Percentiles rank a stretch among this genome's conserved stretches.
These are phyloP conservation scores for Coemansia sp. DNA, from an alignment of 192 early-diverging fungal genomes.

Conservation along the genomic window DNA sequence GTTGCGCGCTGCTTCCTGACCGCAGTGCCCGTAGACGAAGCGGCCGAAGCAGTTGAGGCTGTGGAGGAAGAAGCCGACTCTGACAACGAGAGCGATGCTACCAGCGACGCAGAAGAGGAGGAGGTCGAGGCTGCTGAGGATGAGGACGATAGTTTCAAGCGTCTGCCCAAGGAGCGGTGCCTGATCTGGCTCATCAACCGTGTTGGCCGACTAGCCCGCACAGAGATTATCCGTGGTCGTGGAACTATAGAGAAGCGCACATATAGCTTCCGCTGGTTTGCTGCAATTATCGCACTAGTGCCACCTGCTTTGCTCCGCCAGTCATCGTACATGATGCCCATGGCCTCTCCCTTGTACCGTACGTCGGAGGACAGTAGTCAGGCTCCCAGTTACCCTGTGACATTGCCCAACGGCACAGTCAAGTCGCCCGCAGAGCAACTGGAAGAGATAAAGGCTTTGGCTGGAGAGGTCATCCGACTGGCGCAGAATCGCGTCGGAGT, in stretches of 20 bases:
- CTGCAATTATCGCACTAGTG: constrained; percentile 77
- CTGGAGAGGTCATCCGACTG: constrained; percentile 77
- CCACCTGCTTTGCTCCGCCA: constrained; percentile 58
- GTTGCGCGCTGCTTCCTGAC: constrained; percentile 74
- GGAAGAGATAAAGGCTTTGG: constrained; percentile 76
- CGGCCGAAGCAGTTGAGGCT: neutral
- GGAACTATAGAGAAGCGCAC: constrained; percentile 60
- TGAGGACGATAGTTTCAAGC: constrained; percentile 21
- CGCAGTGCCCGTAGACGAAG: constrained; percentile 20
- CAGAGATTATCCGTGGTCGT: constrained; percentile 49
- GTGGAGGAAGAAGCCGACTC: constrained; percentile 17
- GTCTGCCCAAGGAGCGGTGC: constrained; percentile 28
- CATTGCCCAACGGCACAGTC: constrained; percentile 7
- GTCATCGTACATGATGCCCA: constrained; percentile 66
- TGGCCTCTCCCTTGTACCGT: constrained; percentile 81
- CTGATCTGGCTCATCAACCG: constrained; percentile 55
- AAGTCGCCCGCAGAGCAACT: constrained; percentile 39
- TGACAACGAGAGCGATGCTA: constrained; percentile 35
- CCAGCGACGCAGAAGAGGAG: constrained; percentile 14
- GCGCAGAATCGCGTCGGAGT: constrained; percentile 78
- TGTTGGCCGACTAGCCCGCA: constrained; percentile 40
- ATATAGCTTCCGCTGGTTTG: constrained; percentile 91
- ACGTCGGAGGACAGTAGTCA: constrained; percentile 66
- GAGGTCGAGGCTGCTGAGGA: constrained; percentile 47
- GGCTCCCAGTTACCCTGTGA: constrained; percentile 4